Base-by-base conservation (phyloP, 2,329 filamentous ascomycete species). In the Cytospora piceae region DNA sequence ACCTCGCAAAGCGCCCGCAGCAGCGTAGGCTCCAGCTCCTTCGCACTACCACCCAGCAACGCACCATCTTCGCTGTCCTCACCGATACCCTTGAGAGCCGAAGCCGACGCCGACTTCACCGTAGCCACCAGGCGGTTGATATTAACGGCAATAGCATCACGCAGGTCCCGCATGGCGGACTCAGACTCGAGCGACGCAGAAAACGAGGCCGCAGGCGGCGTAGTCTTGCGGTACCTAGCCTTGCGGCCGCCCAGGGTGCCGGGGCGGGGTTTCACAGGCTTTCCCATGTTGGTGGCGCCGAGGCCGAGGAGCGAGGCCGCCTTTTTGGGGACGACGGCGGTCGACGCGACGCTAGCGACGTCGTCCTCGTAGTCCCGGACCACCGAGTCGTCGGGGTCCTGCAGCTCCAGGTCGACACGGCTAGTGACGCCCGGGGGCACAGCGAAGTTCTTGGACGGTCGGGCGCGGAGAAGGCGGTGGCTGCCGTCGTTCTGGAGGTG, bases 241-340 rank as follows among this genome's bases (percentile, higher is more conserved):
- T 67, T 46, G 65, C 70, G 61, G 55, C 68, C 52, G 57, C 65
- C 59, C 70, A 57, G 29, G 14, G 37, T 42, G 51, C 59, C 59
- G 4, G 59, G 51, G 14, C 32, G 55, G 29, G 66, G 65, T 9
- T 64, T 63, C 6, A 61, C 63, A 34, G 70, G 69, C 37, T 61
- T 67, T 62, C 58, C 66, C 68, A 61, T 60, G 57, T 73, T 68
- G 27, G 71, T 68, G 4, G 71, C 69, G 4, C 76, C 74, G 20
- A 86, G 76, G 1, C 84, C 84, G 0, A 86, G 79, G 0, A 86
- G 71, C 5, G 75, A 79, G 0, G 82, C 82, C 0, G 84, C 84
- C 72, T 86, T 86, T 65, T 77, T 79, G n/a, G 82, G 82, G 52
- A 84, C 80, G 24, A 77, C 74, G 20, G 39, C 51, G 24, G 32